Percentiles rank a stretch among this genome's conserved stretches.
Conservation (phyloP, 2,329 filamentous ascomycete species). For the Aureobasidium sp. region DNA sequence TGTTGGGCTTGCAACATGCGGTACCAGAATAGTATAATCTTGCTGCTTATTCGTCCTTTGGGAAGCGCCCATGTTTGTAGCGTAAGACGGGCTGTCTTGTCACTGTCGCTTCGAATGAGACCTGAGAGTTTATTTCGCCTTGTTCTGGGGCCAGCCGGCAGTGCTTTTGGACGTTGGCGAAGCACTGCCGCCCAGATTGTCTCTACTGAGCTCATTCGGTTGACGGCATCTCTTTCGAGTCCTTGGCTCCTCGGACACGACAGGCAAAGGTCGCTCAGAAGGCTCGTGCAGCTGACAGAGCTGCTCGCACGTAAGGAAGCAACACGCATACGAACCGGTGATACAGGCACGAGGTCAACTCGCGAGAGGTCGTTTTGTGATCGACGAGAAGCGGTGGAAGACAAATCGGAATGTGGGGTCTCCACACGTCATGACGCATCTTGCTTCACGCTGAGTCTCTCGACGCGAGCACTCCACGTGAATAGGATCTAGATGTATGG, state of each 20-base stretch:
- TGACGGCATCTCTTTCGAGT: not conserved
- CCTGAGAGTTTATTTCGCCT: not conserved
- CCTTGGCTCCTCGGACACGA: not conserved
- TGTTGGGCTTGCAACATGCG: not conserved
- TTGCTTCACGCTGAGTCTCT: not conserved
- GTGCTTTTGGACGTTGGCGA: not conserved
- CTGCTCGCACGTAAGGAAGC: not conserved
- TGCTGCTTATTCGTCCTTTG: conserved; percentile 8
- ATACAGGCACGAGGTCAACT: conserved; percentile 7
- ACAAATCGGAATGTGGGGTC: conserved; percentile 10
- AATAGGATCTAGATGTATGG: not conserved
- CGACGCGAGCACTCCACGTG: not conserved
- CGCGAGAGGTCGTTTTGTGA: not conserved
- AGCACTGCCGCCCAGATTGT: not conserved
- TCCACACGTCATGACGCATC: not conserved
- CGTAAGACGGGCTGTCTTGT: not conserved
- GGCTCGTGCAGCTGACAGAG: conserved; percentile 4
- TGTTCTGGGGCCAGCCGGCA: not conserved
- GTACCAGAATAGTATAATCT: conserved; percentile 2
- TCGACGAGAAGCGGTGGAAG: not conserved
- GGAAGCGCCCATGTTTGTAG: not conserved
- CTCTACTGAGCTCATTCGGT: too few relatives aligned
- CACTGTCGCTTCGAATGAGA: not conserved
- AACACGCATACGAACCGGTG: not conserved
- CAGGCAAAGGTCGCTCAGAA: not conserved